Base-by-base conservation (phyloP, 1,284 basidiomycete genomes). In the Sphagnurus paluster region DNA sequence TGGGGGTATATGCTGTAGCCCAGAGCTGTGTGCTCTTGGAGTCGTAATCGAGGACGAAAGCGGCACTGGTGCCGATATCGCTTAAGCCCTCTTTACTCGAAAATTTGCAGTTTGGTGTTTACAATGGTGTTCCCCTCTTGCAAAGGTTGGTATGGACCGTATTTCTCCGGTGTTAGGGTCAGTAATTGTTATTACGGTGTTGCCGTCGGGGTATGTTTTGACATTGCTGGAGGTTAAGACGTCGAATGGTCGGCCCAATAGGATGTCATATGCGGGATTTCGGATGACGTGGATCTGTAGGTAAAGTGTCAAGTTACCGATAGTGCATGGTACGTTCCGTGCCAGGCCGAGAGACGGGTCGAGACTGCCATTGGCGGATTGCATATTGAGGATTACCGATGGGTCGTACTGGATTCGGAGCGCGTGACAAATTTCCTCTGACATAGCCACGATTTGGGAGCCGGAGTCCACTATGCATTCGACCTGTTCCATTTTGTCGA, bases 291-390 rank as follows among this genome's bases (percentile, higher is more conserved):
- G 54, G 41, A 45, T 50, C 13, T 28, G 26, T n/a, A 57, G 58
- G 54, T 45, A 60, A n/a, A 58, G 54, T 6, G 55, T 54, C 1
- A 46, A 48, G 32, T 61, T 13, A 13, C 26, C 26, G 59, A 57
- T 61, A 56, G 59, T 59, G 57, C 55, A 60, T 28, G 40, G 26
- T n/a, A 32, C 17, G 26, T 20, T 16, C 25, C 13, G 28, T 21
- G 10, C 38, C 25, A 28, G 13, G 14, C 26, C 7, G 24, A n/a
- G n/a, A n/a, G n/a, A n/a, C n/a, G n/a, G n/a, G n/a, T n/a, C n/a
- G n/a, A n/a, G n/a, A n/a, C n/a, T 39, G 38, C 23, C 23, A 13
- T 28, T 28, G 26, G 26, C 26, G 7, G 26, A 28, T 28, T 28
- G 26, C 26, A 28, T 28, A 13, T 28, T 28, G 6, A 28, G 13